phyloP scores from a whole-genome alignment of 495 filamentous ascomycete species.

The Hypoxylon lenormandii region DNA sequence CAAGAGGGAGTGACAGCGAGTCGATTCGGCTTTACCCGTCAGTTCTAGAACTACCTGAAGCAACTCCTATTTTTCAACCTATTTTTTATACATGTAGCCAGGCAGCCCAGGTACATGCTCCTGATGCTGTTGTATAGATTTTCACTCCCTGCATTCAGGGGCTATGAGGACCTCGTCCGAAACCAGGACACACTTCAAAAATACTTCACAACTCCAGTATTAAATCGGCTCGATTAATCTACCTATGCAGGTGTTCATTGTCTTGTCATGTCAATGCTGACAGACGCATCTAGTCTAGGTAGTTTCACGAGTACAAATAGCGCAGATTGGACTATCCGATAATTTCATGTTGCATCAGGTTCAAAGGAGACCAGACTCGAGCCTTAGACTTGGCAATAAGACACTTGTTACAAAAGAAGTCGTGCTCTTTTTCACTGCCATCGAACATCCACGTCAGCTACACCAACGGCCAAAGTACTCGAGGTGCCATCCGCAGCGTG shows the following conservation, averaged over 20 bases:
- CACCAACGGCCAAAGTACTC: constrained; percentile 1
- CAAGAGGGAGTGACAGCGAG: constrained; percentile 30
- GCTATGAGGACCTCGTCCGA: background rate
- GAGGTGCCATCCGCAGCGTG: constrained; percentile 17
- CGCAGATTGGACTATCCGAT: background rate
- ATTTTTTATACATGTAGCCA: too few species aligned
- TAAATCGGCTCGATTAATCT: background rate
- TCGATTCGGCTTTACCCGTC: constrained; percentile 33
- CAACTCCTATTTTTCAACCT: constrained; percentile 30
- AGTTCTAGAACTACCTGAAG: constrained; percentile 36
- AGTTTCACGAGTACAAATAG: background rate
- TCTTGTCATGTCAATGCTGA: background rate
- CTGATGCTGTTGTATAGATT: background rate
- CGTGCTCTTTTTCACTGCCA: constrained; percentile 6
- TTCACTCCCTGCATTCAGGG: constrained; percentile 24
- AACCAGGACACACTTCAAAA: background rate
- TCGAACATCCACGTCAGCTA: constrained; percentile 23
- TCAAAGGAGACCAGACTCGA: constrained; percentile 2
- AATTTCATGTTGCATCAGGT: constrained; percentile 15
- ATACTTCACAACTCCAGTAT: background rate
- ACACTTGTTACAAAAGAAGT: constrained; percentile 28
- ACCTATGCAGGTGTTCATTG: constrained; percentile 17
- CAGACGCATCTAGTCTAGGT: constrained; percentile 5
- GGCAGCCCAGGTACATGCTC: constrained; percentile 33
- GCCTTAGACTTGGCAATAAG: background rate